phyloP scores from a whole-genome alignment of 257 asterid species.

The Solanum rostratum region DNA sequence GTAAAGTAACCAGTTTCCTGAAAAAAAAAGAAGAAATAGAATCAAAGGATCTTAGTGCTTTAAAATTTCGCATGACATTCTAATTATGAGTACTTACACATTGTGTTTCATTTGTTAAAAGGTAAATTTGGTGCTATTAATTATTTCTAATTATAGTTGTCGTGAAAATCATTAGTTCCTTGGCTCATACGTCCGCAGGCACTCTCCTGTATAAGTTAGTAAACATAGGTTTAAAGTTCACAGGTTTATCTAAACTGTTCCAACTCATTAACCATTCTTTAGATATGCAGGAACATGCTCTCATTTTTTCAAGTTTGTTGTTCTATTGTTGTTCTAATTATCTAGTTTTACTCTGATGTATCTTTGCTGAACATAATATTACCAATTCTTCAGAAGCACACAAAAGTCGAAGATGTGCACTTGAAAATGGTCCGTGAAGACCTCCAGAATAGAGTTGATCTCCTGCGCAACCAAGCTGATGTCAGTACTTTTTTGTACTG shows the following conservation, averaged over 20 bases:
- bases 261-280: not conserved
- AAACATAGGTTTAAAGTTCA: not conserved
- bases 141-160: not conserved
- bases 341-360: not conserved
- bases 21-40: too few relatives aligned
- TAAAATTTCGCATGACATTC: not conserved
- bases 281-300: not conserved
- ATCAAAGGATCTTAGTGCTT: not conserved
- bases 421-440: slow-evolving; percentile 72
- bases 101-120: not conserved
- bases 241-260: not conserved
- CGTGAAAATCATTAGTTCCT: not conserved
- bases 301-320: not conserved
- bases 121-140: not conserved
- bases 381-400: slow-evolving; percentile 42
- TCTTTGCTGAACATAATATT: not conserved
- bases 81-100: not conserved
- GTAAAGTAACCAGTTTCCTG: too few relatives aligned
- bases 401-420: slow-evolving; percentile 47
- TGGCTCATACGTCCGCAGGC: not conserved
- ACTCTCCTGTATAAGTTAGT: not conserved
- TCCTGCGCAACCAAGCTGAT: slow-evolving; percentile 85
- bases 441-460: slow-evolving; percentile 81
- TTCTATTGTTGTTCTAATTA: slow-evolving; percentile 3
- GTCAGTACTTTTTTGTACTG: slow-evolving; percentile 20